These are phyloP conservation scores for Parachlorella kessleri DNA, from an alignment of 139 green algal genomes.

Conservation along the genomic window DNA sequence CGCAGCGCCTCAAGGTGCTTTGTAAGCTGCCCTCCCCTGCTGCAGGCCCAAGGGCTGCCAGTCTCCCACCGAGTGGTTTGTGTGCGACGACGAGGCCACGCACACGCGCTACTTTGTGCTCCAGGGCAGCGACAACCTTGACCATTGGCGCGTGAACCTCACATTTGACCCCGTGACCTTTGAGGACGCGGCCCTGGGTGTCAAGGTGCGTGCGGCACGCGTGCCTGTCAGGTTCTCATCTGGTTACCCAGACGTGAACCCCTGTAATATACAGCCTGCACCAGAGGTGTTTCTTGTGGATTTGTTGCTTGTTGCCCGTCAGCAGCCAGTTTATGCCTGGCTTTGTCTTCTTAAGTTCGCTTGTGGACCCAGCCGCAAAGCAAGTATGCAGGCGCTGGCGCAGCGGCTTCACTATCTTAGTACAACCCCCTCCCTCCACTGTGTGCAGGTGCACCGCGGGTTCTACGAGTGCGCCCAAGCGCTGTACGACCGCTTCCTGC, in stretches of 20 bases:
- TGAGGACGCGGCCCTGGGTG: conserved; percentile 81
- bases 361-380: too few species aligned
- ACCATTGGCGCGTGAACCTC: conserved; percentile 86
- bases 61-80: conserved; percentile 73
- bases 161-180: conserved; percentile 96
- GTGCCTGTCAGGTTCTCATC: too few species aligned
- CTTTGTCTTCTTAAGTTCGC: too few species aligned
- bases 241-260: too few species aligned
- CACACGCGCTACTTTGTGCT: conserved; percentile 77
- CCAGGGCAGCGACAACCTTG: conserved; percentile 78
- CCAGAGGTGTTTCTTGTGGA: too few species aligned
- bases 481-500: conserved; percentile 92
- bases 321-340: too few species aligned
- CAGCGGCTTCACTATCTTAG: too few species aligned
- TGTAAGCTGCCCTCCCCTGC: background rate
- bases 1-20: background rate
- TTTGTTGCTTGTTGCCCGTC: too few species aligned
- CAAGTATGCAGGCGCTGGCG: too few species aligned
- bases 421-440: background rate
- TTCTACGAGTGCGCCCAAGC: conserved; percentile 87
- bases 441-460: conserved; percentile 85
- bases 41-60: conserved; percentile 31
- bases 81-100: conserved; percentile 71
- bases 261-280: too few species aligned
- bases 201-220: too few species aligned